phyloP scores from a whole-genome alignment of 768 basidiomycete species.

The Termitomyces eurrhizus region DNA sequence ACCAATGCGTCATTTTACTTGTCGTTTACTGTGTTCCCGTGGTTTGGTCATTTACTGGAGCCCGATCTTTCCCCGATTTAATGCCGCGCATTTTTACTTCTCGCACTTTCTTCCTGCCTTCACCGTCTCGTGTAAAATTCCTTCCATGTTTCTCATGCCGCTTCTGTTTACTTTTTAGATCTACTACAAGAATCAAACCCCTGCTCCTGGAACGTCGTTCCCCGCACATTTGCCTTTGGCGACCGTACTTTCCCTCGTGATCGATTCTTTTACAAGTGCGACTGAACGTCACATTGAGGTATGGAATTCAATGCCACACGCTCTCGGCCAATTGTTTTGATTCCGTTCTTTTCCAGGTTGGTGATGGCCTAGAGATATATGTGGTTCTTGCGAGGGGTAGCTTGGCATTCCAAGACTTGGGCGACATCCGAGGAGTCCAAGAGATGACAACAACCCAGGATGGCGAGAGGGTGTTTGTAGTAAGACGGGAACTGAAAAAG shows the following conservation, averaged over 20 bases:
- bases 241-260: conserved; percentile 81
- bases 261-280: conserved; percentile 95
- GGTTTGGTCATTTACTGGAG: conserved; percentile 13
- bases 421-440: conserved; percentile 49
- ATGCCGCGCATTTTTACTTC: conserved; percentile 26
- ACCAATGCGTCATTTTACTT: conserved; percentile 16
- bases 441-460: conserved; percentile 61
- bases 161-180: conserved; percentile 52
- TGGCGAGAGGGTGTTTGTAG: conserved; percentile 72
- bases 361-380: conserved; percentile 92
- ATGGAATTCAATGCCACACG: conserved; percentile 19
- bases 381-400: conserved; percentile 75
- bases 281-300: conserved; percentile 99
- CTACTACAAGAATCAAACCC: conserved; percentile 94
- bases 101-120: conserved; percentile 17
- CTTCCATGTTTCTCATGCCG: conserved; percentile 19
- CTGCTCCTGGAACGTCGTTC: conserved; percentile 67
- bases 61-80: conserved; percentile 49
- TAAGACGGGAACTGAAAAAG: conserved; percentile 79
- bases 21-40: conserved; percentile 13
- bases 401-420: conserved; percentile 50
- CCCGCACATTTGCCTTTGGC: conserved; percentile 79
- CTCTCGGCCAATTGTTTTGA: conserved; percentile 11
- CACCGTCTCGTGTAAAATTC: conserved; percentile 9
- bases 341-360: conserved; percentile 53